Evolutionary conservation across 2,329 filamentous ascomycete species (phyloP).

Genomic region (Colletotrichum sp.): DNA sequence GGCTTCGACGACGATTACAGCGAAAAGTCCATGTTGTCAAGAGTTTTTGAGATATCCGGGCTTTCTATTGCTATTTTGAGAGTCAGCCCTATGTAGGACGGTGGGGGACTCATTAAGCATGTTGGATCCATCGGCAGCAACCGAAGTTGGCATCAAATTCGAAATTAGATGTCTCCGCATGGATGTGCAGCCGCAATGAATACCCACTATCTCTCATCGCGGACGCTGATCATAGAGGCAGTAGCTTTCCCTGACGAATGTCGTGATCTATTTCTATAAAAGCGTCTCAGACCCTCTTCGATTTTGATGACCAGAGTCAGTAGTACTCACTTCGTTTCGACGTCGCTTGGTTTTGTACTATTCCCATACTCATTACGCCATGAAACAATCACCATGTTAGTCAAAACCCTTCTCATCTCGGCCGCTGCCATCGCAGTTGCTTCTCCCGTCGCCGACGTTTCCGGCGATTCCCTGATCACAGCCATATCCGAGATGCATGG

Average conservation of each 20-base stretch:
- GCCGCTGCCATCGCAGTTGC: neutral
- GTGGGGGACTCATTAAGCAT: neutral
- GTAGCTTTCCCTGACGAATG: neutral
- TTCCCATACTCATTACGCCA: neutral
- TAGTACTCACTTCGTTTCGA: neutral
- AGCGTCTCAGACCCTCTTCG: neutral
- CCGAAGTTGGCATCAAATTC: neutral
- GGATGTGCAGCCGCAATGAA: neutral
- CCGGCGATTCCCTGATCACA: neutral
- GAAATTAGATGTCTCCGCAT: neutral
- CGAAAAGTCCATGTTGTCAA: neutral
- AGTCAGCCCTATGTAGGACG: neutral
- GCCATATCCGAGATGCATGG: accelerated
- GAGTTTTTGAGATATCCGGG: neutral
- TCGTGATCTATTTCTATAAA: neutral
- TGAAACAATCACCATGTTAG: neutral
- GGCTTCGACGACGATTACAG: neutral
- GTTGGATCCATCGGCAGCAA: neutral
- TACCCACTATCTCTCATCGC: neutral
- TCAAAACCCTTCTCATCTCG: neutral
- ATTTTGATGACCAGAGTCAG: accelerated
- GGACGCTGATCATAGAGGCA: neutral
- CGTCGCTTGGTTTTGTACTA: accelerated
- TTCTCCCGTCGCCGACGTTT: accelerated
- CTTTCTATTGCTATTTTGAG: neutral